A percentile compares a stretch with the other conserved stretches of the same genome.
phyloP scores from a whole-genome alignment of 768 basidiomycete genomes.

The Cantharellus anzutake region DNA sequence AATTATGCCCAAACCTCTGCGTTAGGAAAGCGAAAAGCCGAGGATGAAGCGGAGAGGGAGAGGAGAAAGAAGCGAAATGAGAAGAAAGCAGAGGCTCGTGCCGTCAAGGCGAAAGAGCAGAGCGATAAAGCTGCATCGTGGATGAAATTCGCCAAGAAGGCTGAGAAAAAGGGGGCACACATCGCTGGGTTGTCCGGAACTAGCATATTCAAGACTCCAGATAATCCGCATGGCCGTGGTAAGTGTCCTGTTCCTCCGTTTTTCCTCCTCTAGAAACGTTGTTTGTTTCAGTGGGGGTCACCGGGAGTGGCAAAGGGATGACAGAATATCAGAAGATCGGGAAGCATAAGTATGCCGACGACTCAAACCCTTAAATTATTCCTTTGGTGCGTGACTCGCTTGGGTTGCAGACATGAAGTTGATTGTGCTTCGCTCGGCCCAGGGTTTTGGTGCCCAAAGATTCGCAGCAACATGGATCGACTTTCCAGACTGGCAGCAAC shows the following conservation, averaged over 20 bases:
- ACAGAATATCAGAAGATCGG: conserved; percentile 45
- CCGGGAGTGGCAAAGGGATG: conserved; percentile 79
- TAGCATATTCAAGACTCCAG: conserved; percentile 88
- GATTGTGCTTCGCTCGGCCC: too few relatives aligned
- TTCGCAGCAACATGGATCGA: too few relatives aligned
- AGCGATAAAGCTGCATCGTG: conserved; percentile 64
- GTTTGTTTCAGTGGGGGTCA: conserved; percentile 55
- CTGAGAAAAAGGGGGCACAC: conserved; percentile 79
- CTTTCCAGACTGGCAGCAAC: too few relatives aligned
- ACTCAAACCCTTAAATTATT: neutral
- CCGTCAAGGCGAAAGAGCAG: conserved; percentile 80
- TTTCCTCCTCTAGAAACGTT: conserved; percentile 8
- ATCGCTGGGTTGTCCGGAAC: conserved; percentile 79
- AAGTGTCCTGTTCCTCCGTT: conserved; percentile 11
- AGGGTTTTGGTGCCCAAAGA: too few relatives aligned
- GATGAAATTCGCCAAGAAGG: conserved; percentile 93
- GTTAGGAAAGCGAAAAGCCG: conserved; percentile 52
- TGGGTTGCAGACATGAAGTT: too few relatives aligned
- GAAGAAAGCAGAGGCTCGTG: conserved; percentile 71
- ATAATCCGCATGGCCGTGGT: conserved; percentile 79
- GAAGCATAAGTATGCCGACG: conserved; percentile 53
- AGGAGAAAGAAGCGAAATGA: conserved; percentile 89
- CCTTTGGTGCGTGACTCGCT: too few relatives aligned
- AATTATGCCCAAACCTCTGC: conserved; percentile 12
- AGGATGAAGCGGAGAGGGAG: conserved; percentile 75